phyloP scores from a whole-genome alignment of 2,329 filamentous ascomycete genomes.

The Emericellopsis atlantica region DNA sequence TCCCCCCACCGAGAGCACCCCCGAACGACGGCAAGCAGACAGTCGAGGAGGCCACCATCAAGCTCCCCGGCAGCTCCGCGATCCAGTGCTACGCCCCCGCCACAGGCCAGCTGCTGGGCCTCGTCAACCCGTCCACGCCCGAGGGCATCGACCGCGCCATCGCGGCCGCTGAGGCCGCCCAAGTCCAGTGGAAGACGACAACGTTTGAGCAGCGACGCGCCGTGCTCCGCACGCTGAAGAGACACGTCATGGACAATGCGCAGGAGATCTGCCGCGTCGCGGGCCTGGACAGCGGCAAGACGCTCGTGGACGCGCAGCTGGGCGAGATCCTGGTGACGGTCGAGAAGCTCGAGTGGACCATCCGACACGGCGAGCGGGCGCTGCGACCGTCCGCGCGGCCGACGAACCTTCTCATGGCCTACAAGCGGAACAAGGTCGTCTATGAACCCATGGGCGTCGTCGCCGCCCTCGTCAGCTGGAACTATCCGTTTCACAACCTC shows the following conservation, averaged over 20 bases:
- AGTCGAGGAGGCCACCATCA: slow-evolving; percentile 45
- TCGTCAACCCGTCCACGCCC: slow-evolving; percentile 63
- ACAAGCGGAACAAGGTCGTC: slow-evolving; percentile 81
- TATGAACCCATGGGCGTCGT: slow-evolving; percentile 94
- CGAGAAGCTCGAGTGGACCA: slow-evolving; percentile 91
- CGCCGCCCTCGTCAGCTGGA: slow-evolving; percentile 89
- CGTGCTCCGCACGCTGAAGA: slow-evolving; percentile 70
- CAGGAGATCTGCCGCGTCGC: slow-evolving; percentile 75
- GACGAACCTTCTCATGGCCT: slow-evolving; percentile 86
- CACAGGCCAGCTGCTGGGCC: slow-evolving; percentile 71
- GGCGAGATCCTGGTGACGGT: slow-evolving; percentile 90
- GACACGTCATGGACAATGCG: slow-evolving; percentile 78
- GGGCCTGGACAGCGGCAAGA: slow-evolving; percentile 91
- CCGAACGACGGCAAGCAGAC: slow-evolving; percentile 28
- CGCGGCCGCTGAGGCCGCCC: slow-evolving; percentile 59
- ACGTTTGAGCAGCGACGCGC: slow-evolving; percentile 64
- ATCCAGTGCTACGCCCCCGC: slow-evolving; percentile 85
- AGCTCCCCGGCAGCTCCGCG: slow-evolving; percentile 50
- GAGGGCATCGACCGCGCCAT: slow-evolving; percentile 72
- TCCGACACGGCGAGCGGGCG: slow-evolving; percentile 77
- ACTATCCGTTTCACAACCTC: slow-evolving; percentile 93
- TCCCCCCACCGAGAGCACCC: slow-evolving; percentile 50
- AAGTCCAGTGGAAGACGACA: slow-evolving; percentile 65
- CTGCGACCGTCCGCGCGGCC: slow-evolving; percentile 60
- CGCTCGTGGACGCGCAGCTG: slow-evolving; percentile 83